Conservation (phyloP, 805 yeast genomes). For the Metahyphopichia silvanorum region DNA sequence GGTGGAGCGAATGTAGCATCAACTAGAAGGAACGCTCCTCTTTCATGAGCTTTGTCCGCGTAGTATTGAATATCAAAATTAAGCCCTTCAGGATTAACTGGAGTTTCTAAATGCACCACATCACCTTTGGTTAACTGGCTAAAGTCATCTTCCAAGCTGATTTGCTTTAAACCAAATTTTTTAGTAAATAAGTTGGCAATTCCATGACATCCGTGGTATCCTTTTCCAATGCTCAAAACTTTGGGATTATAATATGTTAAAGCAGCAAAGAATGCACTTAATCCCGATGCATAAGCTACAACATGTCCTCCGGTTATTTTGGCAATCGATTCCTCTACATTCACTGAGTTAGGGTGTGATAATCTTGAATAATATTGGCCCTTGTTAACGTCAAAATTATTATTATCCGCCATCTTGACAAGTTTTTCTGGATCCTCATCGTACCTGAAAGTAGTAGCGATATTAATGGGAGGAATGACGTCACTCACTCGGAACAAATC, state of each 20-base stretch:
- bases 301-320: slow-evolving; percentile 60
- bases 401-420: slow-evolving; percentile 33
- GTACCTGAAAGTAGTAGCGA: slow-evolving; percentile 76
- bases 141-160: slow-evolving; percentile 34
- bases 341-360: slow-evolving; percentile 67
- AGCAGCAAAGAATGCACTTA: slow-evolving; percentile 77
- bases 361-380: slow-evolving; percentile 57
- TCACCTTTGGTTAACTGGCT: slow-evolving; percentile 65
- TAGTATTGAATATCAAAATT: slow-evolving; percentile 59
- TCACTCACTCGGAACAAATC: slow-evolving; percentile 53
- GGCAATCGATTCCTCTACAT: slow-evolving; percentile 65
- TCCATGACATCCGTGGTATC: slow-evolving; percentile 84
- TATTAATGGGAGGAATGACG: slow-evolving; percentile 78
- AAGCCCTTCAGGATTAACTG: slow-evolving; percentile 80
- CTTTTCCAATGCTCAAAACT: slow-evolving; percentile 67
- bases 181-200: slow-evolving; percentile 62
- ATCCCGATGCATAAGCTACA: slow-evolving; percentile 73
- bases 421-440: slow-evolving; percentile 55
- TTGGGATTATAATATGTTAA: slow-evolving; percentile 72
- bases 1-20: slow-evolving; percentile 96
- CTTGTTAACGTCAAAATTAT: slow-evolving; percentile 6
- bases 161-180: slow-evolving; percentile 52
- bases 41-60: slow-evolving; percentile 69
- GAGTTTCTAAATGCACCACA: slow-evolving; percentile 80
- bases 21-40: slow-evolving; percentile 69